Evolutionary conservation across 2,329 filamentous ascomycete genomes (phyloP).

Genomic region (Rhynchosporium agropyri): DNA sequence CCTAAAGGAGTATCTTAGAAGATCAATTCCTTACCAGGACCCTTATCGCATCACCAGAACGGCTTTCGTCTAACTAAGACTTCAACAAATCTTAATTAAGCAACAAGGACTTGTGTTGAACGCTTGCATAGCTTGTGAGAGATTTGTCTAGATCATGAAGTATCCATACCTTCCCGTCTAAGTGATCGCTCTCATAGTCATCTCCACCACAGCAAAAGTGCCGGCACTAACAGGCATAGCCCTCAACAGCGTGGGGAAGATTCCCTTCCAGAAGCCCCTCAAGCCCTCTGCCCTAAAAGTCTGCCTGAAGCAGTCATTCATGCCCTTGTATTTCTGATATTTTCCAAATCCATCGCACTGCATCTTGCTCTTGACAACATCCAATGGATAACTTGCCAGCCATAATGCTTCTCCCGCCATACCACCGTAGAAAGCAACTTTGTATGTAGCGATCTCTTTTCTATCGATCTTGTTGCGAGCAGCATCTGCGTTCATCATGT

Average conservation of each 20-base stretch:
- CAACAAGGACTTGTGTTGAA: neutral
- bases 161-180: conserved; percentile 28
- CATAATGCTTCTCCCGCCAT: conserved; percentile 92
- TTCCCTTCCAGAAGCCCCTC: conserved; percentile 91
- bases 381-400: conserved; percentile 91
- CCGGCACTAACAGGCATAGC: conserved; percentile 97
- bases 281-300: conserved; percentile 77
- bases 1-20: no score
- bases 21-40: no score
- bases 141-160: neutral
- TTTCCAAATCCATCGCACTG: conserved; percentile 89
- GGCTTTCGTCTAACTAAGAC: no score
- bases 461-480: conserved; percentile 74
- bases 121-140: neutral
- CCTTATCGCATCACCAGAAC: no score
- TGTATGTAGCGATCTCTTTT: conserved; percentile 77
- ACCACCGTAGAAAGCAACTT: conserved; percentile 90
- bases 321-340: conserved; percentile 72
- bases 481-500: conserved; percentile 90
- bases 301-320: conserved; percentile 88
- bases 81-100: neutral
- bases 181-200: conserved; percentile 65
- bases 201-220: conserved; percentile 86
- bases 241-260: conserved; percentile 85
- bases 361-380: conserved; percentile 99